Evolutionary conservation across 768 basidiomycete genomes (phyloP).

Genomic region (Mycena chlorophos): DNA sequence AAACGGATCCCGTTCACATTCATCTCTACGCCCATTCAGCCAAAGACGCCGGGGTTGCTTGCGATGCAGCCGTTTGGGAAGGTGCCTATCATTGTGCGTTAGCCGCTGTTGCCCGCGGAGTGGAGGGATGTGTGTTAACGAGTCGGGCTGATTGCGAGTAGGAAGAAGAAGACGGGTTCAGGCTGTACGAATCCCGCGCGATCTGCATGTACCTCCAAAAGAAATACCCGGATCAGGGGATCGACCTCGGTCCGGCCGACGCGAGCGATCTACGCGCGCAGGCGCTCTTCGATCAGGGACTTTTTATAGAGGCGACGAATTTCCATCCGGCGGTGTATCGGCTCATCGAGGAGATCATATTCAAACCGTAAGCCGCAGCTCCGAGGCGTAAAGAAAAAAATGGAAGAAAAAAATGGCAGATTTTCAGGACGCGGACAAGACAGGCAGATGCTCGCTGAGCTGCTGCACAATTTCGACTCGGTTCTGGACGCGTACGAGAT

Average conservation of each 20-base stretch:
- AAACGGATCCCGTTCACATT: not conserved
- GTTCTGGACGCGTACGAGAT: not conserved
- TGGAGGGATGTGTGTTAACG: too few species aligned
- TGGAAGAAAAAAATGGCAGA: too few species aligned
- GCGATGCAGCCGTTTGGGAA: not conserved
- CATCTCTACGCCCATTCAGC: not conserved
- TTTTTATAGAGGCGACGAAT: not conserved
- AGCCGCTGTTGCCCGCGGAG: not conserved
- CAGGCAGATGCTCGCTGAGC: not conserved
- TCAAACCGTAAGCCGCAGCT: not conserved
- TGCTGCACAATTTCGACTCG: not conserved
- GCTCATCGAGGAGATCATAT: not conserved
- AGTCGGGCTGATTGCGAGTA: not conserved
- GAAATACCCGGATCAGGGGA: not conserved
- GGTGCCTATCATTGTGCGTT: not conserved
- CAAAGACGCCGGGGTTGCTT: not conserved
- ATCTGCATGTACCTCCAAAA: too few species aligned
- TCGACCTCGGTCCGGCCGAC: not conserved
- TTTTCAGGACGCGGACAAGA: too few species aligned
- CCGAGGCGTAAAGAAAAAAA: not conserved
- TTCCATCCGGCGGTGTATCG: not conserved
- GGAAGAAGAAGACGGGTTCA: not conserved
- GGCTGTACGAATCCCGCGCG: not conserved
- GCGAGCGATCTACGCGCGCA: not conserved
- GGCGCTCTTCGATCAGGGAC: not conserved